Evolutionary conservation across 768 basidiomycete genomes (phyloP).

Genomic region (Favolaschia claudopus): DNA sequence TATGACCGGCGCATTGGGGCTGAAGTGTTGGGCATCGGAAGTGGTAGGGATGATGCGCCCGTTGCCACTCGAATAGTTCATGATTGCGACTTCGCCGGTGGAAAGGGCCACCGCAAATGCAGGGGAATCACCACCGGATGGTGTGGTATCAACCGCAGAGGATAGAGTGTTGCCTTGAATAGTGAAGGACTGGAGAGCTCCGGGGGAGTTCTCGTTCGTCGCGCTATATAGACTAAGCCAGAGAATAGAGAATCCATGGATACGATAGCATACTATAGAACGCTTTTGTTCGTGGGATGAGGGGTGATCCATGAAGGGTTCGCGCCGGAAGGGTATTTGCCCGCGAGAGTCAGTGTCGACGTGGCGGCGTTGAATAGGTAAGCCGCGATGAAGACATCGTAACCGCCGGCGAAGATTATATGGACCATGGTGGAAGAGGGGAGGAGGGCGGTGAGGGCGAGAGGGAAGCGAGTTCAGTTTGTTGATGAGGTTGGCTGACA

Average conservation of each 20-base stretch:
- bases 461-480: neutral
- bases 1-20: conserved; percentile 47
- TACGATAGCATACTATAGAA: conserved; percentile 61
- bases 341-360: conserved; percentile 53
- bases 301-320: conserved; percentile 69
- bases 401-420: conserved; percentile 75
- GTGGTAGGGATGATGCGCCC: conserved; percentile 58
- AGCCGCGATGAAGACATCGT: conserved; percentile 64
- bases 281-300: conserved; percentile 62
- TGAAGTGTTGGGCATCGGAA: conserved; percentile 39
- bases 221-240: conserved; percentile 49
- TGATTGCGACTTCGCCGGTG: conserved; percentile 61
- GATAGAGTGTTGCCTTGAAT: conserved; percentile 55
- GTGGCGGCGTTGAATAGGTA: conserved; percentile 66
- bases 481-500: conserved; percentile 1
- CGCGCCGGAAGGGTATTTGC: conserved; percentile 56
- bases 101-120: conserved; percentile 57
- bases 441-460: neutral
- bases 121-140: conserved; percentile 58
- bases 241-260: neutral
- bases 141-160: conserved; percentile 48
- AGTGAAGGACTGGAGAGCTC: conserved; percentile 62
- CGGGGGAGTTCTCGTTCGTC: conserved; percentile 55
- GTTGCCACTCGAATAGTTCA: conserved; percentile 65
- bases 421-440: conserved; percentile 58